phyloP scores from a whole-genome alignment of 225 moss, liverwort and hornwort genomes.

The Sphagnum tenellum region DNA sequence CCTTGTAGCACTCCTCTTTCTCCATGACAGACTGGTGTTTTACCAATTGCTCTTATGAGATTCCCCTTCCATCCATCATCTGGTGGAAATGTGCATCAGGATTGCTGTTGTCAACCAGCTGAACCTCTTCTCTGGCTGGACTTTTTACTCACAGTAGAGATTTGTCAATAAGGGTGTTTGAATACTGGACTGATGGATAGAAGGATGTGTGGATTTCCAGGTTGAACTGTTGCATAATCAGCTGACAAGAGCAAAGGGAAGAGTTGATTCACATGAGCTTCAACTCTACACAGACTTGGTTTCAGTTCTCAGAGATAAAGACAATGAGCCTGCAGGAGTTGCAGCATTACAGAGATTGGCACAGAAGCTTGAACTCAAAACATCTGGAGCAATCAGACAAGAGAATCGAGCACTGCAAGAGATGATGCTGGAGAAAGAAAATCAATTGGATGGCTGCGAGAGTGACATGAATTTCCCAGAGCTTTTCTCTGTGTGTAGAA shows the following conservation, averaged over 20 bases:
- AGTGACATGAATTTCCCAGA: slow-evolving; percentile 21
- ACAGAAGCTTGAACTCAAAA: slow-evolving; percentile 21
- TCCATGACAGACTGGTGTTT: no score
- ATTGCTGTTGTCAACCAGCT: no score
- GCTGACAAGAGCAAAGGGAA: slow-evolving; percentile 25
- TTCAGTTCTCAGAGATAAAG: slow-evolving; percentile 13
- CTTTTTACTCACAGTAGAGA: no score
- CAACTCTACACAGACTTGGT: slow-evolving; percentile 17
- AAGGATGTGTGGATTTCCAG: background rate
- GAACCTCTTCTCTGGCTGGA: no score
- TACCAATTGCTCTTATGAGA: no score
- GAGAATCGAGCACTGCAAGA: slow-evolving; percentile 28
- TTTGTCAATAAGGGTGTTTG: no score
- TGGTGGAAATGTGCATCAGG: no score
- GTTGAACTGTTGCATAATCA: slow-evolving; percentile 27
- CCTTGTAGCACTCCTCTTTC: no score
- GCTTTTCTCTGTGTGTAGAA: slow-evolving; percentile 18
- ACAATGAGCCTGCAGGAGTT: slow-evolving; percentile 11
- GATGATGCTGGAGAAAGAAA: slow-evolving; percentile 26
- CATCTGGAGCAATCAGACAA: slow-evolving; percentile 21
- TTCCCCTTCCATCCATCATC: no score
- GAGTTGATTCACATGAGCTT: slow-evolving; percentile 12
- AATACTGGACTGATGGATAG: no score
- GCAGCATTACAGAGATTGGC: slow-evolving; percentile 19
- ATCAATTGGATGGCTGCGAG: slow-evolving; percentile 13